Evolutionary conservation across 305 asterid genomes (phyloP).

Genomic region (Plantago coronopus): DNA sequence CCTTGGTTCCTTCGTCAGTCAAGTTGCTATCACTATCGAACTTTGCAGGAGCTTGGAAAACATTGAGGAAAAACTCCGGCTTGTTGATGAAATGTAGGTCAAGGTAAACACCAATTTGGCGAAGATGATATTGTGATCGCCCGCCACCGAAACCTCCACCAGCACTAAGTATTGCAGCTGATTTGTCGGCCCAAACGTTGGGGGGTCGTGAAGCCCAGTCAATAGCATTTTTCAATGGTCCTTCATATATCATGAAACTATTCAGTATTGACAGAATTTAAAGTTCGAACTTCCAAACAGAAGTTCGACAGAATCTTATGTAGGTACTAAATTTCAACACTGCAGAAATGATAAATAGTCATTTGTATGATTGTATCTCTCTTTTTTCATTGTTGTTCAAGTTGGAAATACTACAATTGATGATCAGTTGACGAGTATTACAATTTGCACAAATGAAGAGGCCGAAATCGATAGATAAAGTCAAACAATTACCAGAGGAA

Average conservation of each 20-base stretch:
- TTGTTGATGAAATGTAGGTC: slow-evolving; percentile 85
- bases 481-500: too few relatives aligned
- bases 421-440: too few relatives aligned
- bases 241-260: slow-evolving; percentile 22
- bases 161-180: slow-evolving; percentile 65
- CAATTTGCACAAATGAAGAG: too few relatives aligned
- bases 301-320: too few relatives aligned
- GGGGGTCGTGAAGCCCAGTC: slow-evolving; percentile 91
- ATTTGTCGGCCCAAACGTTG: slow-evolving; percentile 68
- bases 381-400: too few relatives aligned
- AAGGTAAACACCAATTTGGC: slow-evolving; percentile 66
- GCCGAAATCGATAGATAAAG: too few relatives aligned
- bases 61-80: slow-evolving; percentile 64
- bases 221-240: slow-evolving; percentile 70
- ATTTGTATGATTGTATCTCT: too few relatives aligned
- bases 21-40: slow-evolving; percentile 60
- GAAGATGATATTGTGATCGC: slow-evolving; percentile 69
- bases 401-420: too few relatives aligned
- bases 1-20: slow-evolving; percentile 47
- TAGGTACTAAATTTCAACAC: too few relatives aligned
- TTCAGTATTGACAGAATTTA: not conserved
- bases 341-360: too few relatives aligned
- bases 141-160: slow-evolving; percentile 77
- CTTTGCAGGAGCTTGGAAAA: slow-evolving; percentile 54
- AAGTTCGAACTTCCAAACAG: too few relatives aligned